A percentile compares a stretch with the other conserved stretches of the same genome.
Conservation (phyloP, 2,329 filamentous ascomycete genomes). For the Cordyceps javanica region DNA sequence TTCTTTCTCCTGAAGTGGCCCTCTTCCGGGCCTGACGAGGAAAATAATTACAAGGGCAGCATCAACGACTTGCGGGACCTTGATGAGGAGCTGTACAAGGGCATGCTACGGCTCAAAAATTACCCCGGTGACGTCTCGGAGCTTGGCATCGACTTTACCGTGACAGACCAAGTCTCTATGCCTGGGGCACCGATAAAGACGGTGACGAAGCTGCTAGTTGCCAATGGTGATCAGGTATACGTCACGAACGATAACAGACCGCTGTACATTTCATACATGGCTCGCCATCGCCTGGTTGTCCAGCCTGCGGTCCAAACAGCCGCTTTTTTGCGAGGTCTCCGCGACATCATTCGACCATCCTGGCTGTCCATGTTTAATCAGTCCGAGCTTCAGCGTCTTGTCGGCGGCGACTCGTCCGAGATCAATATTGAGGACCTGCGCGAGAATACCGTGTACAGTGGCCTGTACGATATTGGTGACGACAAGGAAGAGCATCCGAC, state of each 20-base stretch:
- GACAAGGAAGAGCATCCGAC: constrained; percentile 82
- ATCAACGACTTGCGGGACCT: constrained; percentile 91
- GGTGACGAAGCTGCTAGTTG: constrained; percentile 68
- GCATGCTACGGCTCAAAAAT: constrained; percentile 77
- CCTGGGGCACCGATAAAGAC: constrained; percentile 47
- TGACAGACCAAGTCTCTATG: constrained; percentile 61
- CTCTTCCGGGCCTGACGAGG: constrained; percentile 56
- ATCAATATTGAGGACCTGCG: constrained; percentile 86
- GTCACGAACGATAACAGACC: constrained; percentile 91
- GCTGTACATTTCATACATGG: constrained; percentile 90
- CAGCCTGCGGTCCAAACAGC: constrained; percentile 78
- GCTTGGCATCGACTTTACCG: constrained; percentile 80
- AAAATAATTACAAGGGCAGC: constrained; percentile 78
- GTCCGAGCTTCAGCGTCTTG: constrained; percentile 83
- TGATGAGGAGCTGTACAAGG: constrained; percentile 85
- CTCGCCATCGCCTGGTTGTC: constrained; percentile 74
- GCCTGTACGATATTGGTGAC: constrained; percentile 83
- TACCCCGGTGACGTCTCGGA: constrained; percentile 66
- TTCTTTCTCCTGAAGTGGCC: constrained; percentile 98
- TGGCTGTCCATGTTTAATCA: constrained; percentile 99
- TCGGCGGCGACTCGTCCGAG: constrained; percentile 78
- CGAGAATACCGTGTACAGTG: constrained; percentile 77
- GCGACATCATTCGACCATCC: constrained; percentile 78
- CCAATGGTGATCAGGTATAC: constrained; percentile 65
- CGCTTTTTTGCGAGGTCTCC: constrained; percentile 81